Conservation (phyloP, 2,329 filamentous ascomycete species). For the Pseudogymnoascus sp. region DNA sequence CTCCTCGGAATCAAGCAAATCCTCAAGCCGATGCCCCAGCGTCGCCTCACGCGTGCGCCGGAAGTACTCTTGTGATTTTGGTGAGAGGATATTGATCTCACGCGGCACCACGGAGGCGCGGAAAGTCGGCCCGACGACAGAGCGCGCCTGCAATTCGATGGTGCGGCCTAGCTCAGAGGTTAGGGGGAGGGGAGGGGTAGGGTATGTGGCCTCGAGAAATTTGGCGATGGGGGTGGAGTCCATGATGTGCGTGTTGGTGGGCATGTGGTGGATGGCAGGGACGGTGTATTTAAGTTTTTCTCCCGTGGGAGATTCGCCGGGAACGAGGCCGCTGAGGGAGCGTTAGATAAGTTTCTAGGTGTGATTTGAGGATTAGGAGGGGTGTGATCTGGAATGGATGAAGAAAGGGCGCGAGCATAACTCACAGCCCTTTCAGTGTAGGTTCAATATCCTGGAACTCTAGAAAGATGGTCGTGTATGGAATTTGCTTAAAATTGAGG, state of each 20-base stretch:
- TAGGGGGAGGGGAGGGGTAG: constrained; percentile 29
- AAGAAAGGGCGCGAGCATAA: constrained; percentile 14
- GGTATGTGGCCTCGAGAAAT: constrained; percentile 35
- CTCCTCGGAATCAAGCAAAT: constrained; percentile 30
- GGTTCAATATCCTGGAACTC: constrained; percentile 37
- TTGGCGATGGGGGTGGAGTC: constrained; percentile 33
- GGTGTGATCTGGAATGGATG: constrained; percentile 9
- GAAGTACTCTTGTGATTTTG: constrained; percentile 32
- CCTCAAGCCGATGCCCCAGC: constrained; percentile 31
- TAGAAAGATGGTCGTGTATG: constrained; percentile 35
- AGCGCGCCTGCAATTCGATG: constrained; percentile 29
- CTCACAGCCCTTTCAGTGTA: constrained; percentile 34
- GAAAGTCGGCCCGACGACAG: constrained; percentile 25
- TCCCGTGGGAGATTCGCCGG: constrained; percentile 17
- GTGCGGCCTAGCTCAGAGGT: constrained; percentile 30
- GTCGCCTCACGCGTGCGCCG: constrained; percentile 31
- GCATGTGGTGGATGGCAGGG: constrained; percentile 34
- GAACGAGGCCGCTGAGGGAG: constrained; percentile 23
- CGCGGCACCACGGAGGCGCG: constrained; percentile 31
- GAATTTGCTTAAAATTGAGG: constrained; percentile 36
- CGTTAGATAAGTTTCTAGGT: constrained; percentile 11
- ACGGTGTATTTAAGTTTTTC: constrained; percentile 32
- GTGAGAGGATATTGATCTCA: constrained; percentile 32
- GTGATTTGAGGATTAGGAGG: neutral
- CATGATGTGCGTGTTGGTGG: constrained; percentile 34